Conservation (phyloP, 306 rosid species). For the Quercus ilex region DNA sequence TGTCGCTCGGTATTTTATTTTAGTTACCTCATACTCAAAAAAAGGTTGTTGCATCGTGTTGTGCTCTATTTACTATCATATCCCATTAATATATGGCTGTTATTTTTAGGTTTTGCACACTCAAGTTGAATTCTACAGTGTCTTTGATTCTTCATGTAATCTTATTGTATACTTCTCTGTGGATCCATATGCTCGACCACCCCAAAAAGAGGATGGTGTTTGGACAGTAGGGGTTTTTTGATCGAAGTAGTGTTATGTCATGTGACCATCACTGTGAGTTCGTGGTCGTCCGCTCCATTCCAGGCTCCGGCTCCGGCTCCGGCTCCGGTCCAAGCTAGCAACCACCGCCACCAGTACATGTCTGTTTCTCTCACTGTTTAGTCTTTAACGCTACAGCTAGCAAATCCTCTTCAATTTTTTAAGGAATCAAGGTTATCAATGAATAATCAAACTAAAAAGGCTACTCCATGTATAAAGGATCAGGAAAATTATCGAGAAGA, state of each 20-base stretch:
- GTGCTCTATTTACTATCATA: constrained; percentile 8
- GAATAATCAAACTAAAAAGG: too few relatives aligned
- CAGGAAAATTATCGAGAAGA: too few relatives aligned
- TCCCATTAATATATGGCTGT: constrained; percentile 12
- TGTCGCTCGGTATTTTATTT: constrained; percentile 57
- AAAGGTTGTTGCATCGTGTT: background rate
- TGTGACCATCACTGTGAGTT: constrained; percentile 18
- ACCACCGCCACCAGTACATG: too few relatives aligned
- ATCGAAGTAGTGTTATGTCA: constrained; percentile 77
- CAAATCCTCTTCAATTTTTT: too few relatives aligned
- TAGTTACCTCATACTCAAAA: background rate
- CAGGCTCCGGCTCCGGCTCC: too few relatives aligned
- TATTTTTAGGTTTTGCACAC: constrained; percentile 75
- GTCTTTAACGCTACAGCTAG: too few relatives aligned
- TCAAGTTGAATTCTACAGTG: constrained; percentile 72
- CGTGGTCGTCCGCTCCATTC: too few relatives aligned
- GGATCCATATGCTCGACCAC: constrained; percentile 89
- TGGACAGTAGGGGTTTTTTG: constrained; percentile 92
- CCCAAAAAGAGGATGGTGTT: constrained; percentile 93
- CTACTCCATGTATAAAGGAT: too few relatives aligned
- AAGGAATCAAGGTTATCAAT: too few relatives aligned
- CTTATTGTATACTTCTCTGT: constrained; percentile 83
- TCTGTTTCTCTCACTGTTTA: too few relatives aligned
- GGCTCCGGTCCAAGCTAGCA: too few relatives aligned
- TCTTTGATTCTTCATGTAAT: constrained; percentile 65